Conservation (phyloP, 2,329 filamentous ascomycete genomes). For the Botrytis medusae region DNA sequence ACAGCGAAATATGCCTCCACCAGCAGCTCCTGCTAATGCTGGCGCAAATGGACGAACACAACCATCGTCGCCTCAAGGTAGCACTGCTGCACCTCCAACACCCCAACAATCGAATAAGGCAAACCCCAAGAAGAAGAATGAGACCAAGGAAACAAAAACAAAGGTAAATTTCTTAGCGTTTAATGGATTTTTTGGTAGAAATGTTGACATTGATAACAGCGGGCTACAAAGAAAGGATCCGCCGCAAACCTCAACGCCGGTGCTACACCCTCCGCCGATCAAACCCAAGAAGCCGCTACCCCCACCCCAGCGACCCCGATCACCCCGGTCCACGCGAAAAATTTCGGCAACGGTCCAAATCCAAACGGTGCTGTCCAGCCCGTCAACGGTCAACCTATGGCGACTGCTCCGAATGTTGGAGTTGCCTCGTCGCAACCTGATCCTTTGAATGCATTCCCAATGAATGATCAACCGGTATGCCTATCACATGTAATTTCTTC, state of each 20-base stretch:
- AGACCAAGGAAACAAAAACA: slow-evolving; percentile 72
- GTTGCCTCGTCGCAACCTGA: slow-evolving; percentile 50
- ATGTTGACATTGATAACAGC: slow-evolving; percentile 41
- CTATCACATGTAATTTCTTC: background rate
- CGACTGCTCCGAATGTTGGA: slow-evolving; percentile 44
- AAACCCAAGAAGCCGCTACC: slow-evolving; percentile 55
- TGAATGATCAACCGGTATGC: slow-evolving; percentile 38
- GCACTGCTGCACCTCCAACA: slow-evolving; percentile 70
- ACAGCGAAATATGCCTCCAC: slow-evolving; percentile 68
- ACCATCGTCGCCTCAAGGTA: slow-evolving; percentile 62
- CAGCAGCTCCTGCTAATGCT: slow-evolving; percentile 55
- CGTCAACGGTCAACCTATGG: slow-evolving; percentile 42
- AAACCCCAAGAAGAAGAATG: slow-evolving; percentile 79
- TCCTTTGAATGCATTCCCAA: slow-evolving; percentile 50
- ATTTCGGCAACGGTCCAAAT: slow-evolving; percentile 46
- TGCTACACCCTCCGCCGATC: slow-evolving; percentile 58
- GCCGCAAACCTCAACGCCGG: slow-evolving; percentile 54
- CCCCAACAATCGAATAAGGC: slow-evolving; percentile 72
- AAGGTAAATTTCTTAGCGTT: slow-evolving; percentile 58
- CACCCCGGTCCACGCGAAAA: slow-evolving; percentile 54
- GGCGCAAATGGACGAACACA: slow-evolving; percentile 56
- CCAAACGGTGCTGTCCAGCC: slow-evolving; percentile 47
- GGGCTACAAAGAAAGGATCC: slow-evolving; percentile 58
- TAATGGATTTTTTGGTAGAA: slow-evolving; percentile 40
- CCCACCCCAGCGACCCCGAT: slow-evolving; percentile 64